Conservation (phyloP, 352 stramenopile genomes). For the Sclerospora graminicola region DNA sequence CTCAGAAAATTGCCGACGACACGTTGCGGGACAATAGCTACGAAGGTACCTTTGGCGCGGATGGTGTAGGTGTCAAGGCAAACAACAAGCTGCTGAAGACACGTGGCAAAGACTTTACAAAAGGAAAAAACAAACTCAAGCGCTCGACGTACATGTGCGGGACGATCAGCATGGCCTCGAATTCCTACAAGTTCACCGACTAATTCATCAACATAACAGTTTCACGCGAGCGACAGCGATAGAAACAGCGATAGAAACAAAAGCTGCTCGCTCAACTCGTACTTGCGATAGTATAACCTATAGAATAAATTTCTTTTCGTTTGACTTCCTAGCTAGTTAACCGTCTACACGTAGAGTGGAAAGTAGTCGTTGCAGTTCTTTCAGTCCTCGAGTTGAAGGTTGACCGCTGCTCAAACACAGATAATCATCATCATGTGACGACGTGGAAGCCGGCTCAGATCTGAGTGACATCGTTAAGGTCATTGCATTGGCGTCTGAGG, state of each 20-base stretch:
- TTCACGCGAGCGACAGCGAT: too few species aligned
- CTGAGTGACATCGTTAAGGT: conserved; percentile 19
- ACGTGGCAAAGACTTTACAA: conserved; percentile 98
- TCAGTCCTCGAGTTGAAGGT: conserved; percentile 28
- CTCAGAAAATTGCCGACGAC: conserved; percentile 83
- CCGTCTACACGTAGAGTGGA: conserved; percentile 2
- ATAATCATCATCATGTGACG: conserved; percentile 10
- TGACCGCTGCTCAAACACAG: conserved; percentile 32
- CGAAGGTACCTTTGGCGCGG: conserved; percentile 91
- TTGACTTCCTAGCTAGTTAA: conserved; percentile 9
- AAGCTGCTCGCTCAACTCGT: neutral
- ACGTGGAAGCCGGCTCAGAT: conserved; percentile 1
- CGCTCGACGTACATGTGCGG: conserved; percentile 93
- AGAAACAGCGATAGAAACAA: too few species aligned
- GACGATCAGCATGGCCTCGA: conserved; percentile 88
- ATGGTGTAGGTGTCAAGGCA: conserved; percentile 95
- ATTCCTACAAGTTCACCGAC: conserved; percentile 91
- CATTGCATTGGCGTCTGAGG: conserved; percentile 18
- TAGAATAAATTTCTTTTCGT: conserved; percentile 34
- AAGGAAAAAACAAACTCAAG: conserved; percentile 99
- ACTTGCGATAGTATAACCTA: conserved; percentile 26
- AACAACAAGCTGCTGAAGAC: conserved; percentile 97
- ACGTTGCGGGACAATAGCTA: conserved; percentile 98
- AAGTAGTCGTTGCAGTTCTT: conserved; percentile 29
- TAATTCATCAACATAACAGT: conserved; percentile 7